Base-by-base conservation (phyloP, 1,284 basidiomycete genomes). In the Cystobasidiaceae sp. region DNA sequence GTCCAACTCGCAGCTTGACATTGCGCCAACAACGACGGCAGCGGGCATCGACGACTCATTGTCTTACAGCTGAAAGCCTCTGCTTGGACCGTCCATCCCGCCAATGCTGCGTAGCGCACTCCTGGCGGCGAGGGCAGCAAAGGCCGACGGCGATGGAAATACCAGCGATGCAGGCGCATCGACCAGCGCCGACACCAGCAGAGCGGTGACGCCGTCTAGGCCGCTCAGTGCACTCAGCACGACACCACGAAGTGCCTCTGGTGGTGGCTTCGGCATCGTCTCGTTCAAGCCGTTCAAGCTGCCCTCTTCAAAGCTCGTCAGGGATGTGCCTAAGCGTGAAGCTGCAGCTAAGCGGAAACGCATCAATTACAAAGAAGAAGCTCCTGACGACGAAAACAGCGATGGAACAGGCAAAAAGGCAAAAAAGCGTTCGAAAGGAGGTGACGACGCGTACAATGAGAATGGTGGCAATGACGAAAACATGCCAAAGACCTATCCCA, bases 401-500 rank as follows among this genome's bases (percentile, higher is more conserved):
- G 56, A 60, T 51, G 56, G 55, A 25, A 51, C 41, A 8, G 39
- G 46, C 19, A 59, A 43, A 45, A 66, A 59, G 56, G 9, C 25
- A 21, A 58, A 46, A 56, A 66, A 59, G 34, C 37, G 48, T 2
- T 23, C 8, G 13, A 58, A 58, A 32, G 55, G 46, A n/a, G 48
- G 33, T 27, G 55, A 66, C 34, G 70, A 67, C 55, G 66, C 50
- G 64, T 73, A 72, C 6, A 81, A 83, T 32, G 82, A 79, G 58
- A 79, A 80, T 32, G 78, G 79, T 45, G 78, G 78, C 23, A 78
- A 75, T 19, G 77, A 74, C 60, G 77, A 77, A 70, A 64, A 78
- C 75, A 79, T 82, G 4, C 69, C 68, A 7, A 69, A 64, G 44
- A 48, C n/a, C 52, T 96, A 86, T 73, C 90, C 91, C 0, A 86